Base-by-base conservation (phyloP, 1,284 basidiomycete genomes). In the Anthracocystis setariae region DNA sequence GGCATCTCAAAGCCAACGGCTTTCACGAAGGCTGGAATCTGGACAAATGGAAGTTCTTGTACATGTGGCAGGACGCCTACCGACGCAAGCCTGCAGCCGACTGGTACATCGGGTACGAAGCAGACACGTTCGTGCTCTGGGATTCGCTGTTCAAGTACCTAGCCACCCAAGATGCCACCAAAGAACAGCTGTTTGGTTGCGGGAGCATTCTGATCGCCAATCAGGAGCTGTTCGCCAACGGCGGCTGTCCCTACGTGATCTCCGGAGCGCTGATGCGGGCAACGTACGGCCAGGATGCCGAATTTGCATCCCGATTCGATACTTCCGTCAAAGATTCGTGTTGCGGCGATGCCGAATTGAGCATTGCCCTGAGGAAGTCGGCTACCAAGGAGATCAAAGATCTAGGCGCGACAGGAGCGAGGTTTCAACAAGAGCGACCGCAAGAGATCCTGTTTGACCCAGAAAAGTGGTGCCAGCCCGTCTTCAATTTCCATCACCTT, bases 91-190 rank as follows among this genome's bases (percentile, higher is more conserved):
- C 68, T 1, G 4, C 46, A 8, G 49, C 51, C 0, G 62, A 66
- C 2, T 71, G 68, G 68, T 71, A 71, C 8, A 58, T 71, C n/a
- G 68, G 68, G 1, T 60, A 60, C 52, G 68, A 71, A 46, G 68
- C 68, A 8, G 68, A 71, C 29, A 56, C 50, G 3, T 65, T 27
- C 15, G 58, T 71, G 3, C 18, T 71, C 1, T 71, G 68, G 68
- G 20, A 44, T 1, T 61, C 56, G 42, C 46, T 71, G 18, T 66
- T 71, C 54, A 44, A 48, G 12, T 71, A 45, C 25, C 54, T 71
- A 12, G 17, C 40, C 1, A 24, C 21, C 0, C 62, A 66, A 27
- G 54, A 71, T 44, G 2, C 57, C 0, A 3, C 2, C 0, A 53
- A 58, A 18, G 53, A 71, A 37, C 49, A 50, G 8, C 13, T 71